phyloP scores from a whole-genome alignment of 306 rosid species.

The Castanea mollissima region DNA sequence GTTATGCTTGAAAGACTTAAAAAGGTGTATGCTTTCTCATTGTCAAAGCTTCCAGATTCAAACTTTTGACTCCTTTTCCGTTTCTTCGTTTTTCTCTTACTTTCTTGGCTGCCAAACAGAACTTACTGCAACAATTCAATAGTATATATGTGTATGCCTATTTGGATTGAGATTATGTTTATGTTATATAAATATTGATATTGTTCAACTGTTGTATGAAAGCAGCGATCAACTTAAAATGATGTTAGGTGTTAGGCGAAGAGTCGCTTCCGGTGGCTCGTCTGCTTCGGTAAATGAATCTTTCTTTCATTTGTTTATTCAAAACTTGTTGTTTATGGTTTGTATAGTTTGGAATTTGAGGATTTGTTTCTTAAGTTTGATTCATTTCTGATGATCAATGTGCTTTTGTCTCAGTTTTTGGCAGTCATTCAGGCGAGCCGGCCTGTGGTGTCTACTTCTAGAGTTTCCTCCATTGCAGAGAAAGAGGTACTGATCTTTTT shows the following conservation, averaged over 20 bases:
- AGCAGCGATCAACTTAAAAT: conserved; percentile 22
- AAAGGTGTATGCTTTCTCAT: neutral
- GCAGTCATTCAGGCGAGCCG: conserved; percentile 40
- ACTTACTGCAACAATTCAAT: neutral
- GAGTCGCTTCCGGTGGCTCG: conserved; percentile 63
- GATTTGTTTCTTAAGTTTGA: neutral
- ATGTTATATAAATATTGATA: neutral
- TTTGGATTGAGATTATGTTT: neutral
- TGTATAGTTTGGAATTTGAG: neutral
- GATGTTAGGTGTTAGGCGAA: conserved; percentile 73
- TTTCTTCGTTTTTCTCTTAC: neutral
- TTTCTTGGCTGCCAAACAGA: neutral
- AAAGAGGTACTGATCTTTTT: conserved; percentile 41
- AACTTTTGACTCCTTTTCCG: neutral
- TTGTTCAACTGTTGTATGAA: conserved; percentile 6
- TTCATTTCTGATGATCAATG: neutral
- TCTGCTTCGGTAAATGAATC: conserved; percentile 32
- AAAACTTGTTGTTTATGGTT: neutral
- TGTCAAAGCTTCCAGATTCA: neutral
- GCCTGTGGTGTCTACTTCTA: conserved; percentile 27
- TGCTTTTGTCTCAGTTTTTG: conserved; percentile 36
- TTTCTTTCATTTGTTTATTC: neutral
- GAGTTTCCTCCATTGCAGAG: conserved; percentile 46
- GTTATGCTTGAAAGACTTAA: neutral
- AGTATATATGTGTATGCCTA: neutral